A percentile compares a stretch with the other conserved stretches of the same genome.
These are phyloP conservation scores for Chaetomium tenue DNA, from an alignment of 495 filamentous ascomycete genomes.

Conservation along the genomic window DNA sequence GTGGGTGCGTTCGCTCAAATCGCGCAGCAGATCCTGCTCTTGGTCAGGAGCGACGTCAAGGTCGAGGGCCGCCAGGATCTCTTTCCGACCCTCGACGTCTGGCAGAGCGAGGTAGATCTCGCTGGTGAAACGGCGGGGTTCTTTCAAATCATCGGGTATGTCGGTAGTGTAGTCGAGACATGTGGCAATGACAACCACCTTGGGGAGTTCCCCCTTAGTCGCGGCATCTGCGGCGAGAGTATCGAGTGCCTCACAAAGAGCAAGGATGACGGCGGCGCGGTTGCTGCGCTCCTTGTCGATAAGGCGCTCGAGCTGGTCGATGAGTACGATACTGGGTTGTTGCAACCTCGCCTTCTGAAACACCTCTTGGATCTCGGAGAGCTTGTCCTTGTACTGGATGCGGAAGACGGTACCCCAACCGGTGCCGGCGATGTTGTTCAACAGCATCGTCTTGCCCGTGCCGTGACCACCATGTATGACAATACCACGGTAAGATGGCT, in stretches of 20 bases:
- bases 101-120: constrained; percentile 83
- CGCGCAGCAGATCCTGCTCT: constrained; percentile 41
- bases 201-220: constrained; percentile 38
- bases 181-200: constrained; percentile 66
- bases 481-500: constrained; percentile 53
- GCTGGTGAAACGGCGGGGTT: constrained; percentile 60
- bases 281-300: constrained; percentile 62
- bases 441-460: constrained; percentile 74
- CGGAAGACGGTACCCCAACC: constrained; percentile 67
- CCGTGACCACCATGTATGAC: constrained; percentile 80
- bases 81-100: constrained; percentile 63
- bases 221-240: constrained; percentile 40
- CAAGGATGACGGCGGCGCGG: constrained; percentile 48
- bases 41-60: constrained; percentile 38
- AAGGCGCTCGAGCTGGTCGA: constrained; percentile 77
- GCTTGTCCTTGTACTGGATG: constrained; percentile 56
- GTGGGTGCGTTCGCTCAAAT: constrained; percentile 52
- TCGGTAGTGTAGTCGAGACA: constrained; percentile 70
- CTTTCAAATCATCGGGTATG: constrained; percentile 70
- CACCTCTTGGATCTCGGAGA: constrained; percentile 59
- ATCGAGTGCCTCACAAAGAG: constrained; percentile 55
- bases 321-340: constrained; percentile 78
- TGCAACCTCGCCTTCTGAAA: constrained; percentile 69
- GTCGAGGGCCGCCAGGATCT: constrained; percentile 64
- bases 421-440: constrained; percentile 63